These are phyloP conservation scores for Helminthosporium solani DNA, from an alignment of 2,329 filamentous ascomycete genomes.

Conservation along the genomic window DNA sequence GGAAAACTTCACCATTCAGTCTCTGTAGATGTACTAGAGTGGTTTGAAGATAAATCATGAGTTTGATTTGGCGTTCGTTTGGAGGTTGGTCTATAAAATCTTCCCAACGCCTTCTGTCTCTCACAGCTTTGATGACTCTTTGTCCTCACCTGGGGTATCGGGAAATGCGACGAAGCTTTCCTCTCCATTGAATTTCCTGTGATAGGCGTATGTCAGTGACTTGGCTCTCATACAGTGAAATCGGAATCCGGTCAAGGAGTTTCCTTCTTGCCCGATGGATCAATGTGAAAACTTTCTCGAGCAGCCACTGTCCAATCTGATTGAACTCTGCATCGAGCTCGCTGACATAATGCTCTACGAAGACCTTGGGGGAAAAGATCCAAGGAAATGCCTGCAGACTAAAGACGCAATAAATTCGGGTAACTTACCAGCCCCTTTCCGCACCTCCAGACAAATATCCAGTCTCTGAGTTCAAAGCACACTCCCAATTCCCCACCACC, in stretches of 20 bases:
- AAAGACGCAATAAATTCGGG: neutral
- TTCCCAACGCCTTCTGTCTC: no score
- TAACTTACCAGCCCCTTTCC: conserved; percentile 78
- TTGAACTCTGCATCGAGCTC: neutral
- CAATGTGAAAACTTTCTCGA: neutral
- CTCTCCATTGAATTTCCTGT: conserved; percentile 41
- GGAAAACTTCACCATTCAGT: no score
- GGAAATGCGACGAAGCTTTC: conserved; percentile 38
- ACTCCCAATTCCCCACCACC: conserved; percentile 76
- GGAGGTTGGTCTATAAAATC: no score
- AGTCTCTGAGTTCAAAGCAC: conserved; percentile 79
- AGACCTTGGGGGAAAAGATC: no score
- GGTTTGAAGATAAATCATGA: no score
- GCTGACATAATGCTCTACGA: neutral
- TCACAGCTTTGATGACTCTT: conserved; percentile 27
- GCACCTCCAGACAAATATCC: conserved; percentile 75
- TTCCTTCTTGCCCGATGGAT: no score
- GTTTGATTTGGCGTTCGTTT: no score
- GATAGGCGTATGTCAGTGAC: conserved; percentile 4
- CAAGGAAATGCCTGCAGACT: neutral
- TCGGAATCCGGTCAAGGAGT: conserved; percentile 1
- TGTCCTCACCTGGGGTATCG: conserved; percentile 16
- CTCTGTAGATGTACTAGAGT: no score
- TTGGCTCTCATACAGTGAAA: no score
- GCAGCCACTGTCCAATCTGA: neutral